Percentiles rank a stretch among this genome's conserved stretches.
Evolutionary conservation across 495 filamentous ascomycete species (phyloP).

Genomic region (Lentithecium fluviatile): DNA sequence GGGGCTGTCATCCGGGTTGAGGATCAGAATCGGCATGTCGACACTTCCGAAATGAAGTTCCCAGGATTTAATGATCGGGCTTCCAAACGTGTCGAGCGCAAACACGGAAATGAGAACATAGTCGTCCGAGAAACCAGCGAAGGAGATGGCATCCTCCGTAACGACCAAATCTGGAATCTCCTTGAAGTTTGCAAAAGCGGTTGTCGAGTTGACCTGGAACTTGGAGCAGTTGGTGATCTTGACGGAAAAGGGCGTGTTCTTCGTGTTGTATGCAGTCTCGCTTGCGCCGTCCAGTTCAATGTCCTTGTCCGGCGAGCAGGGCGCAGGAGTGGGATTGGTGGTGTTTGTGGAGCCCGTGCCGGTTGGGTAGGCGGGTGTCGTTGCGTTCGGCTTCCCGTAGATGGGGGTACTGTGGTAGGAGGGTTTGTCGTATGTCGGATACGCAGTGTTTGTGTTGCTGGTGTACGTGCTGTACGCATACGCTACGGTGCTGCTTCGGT

Average conservation of each 20-base stretch:
- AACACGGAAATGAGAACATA: neutral
- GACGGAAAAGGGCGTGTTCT: neutral
- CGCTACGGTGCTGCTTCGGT: neutral
- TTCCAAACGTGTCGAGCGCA: neutral
- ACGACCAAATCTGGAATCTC: neutral
- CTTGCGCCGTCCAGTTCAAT: neutral
- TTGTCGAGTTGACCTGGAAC: conserved; percentile 1
- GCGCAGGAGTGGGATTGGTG: neutral
- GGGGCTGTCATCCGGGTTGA: neutral
- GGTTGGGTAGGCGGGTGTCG: neutral
- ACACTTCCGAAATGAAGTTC: neutral
- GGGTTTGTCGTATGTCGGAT: neutral
- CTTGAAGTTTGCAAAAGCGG: neutral
- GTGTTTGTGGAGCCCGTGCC: neutral
- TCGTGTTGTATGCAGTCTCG: neutral
- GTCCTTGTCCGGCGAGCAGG: neutral
- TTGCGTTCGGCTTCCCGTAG: neutral
- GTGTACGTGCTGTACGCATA: neutral
- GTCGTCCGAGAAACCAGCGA: neutral
- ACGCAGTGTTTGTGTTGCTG: neutral
- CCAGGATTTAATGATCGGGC: neutral
- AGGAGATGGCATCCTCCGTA: neutral
- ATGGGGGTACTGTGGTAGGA: neutral
- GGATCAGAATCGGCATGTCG: neutral
- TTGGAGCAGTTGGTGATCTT: neutral